phyloP scores from a whole-genome alignment of 495 filamentous ascomycete genomes.

The Letharia columbiana region DNA sequence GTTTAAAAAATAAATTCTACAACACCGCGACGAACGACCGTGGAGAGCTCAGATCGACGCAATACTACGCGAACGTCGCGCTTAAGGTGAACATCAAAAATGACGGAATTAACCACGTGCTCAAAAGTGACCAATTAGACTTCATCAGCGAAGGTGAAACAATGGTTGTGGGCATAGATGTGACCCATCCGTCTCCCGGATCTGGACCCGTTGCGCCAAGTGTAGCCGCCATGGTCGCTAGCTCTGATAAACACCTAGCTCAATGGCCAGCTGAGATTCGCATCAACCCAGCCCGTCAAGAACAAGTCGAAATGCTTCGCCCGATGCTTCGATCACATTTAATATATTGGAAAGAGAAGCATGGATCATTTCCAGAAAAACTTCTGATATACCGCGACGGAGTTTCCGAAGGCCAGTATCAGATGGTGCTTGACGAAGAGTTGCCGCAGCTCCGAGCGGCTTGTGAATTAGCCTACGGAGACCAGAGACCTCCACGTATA shows the following conservation, averaged over 20 bases:
- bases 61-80: neutral
- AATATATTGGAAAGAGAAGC: neutral
- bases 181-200: slow-evolving; percentile 78
- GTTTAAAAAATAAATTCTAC: neutral
- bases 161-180: slow-evolving; percentile 82
- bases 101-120: neutral
- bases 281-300: neutral
- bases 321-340: neutral
- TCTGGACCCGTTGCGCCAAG: slow-evolving; percentile 50
- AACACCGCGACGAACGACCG: neutral
- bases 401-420: neutral
- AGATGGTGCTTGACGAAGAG: neutral
- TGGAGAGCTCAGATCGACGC: neutral
- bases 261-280: neutral
- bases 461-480: neutral
- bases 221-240: slow-evolving; percentile 30
- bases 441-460: neutral
- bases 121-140: slow-evolving; percentile 31
- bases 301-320: neutral
- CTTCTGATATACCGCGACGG: neutral
- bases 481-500: neutral
- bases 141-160: slow-evolving; percentile 55
- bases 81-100: neutral
- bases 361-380: neutral
- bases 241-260: neutral